These are phyloP conservation scores for Candida hispaniensis DNA, from an alignment of 805 yeast species.

Conservation along the genomic window DNA sequence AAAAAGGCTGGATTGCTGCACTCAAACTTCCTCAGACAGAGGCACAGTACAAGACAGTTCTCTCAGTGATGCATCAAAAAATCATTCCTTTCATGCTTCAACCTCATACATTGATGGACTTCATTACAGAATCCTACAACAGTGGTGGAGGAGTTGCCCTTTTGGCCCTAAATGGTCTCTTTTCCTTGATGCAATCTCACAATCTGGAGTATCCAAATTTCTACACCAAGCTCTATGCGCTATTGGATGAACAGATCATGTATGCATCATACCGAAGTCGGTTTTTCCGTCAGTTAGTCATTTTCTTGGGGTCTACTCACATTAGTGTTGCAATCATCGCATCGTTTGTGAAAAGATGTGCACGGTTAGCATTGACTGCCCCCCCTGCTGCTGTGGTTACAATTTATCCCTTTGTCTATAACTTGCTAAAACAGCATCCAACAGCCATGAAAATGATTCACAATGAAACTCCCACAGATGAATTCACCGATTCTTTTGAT, in stretches of 20 bases:
- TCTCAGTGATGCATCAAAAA: constrained; percentile 68
- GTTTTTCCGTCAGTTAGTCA: constrained; percentile 75
- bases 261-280: constrained; percentile 75
- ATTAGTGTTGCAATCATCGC: constrained; percentile 75
- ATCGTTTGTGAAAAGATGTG: constrained; percentile 73
- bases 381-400: constrained; percentile 86
- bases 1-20: constrained; percentile 52
- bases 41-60: constrained; percentile 56
- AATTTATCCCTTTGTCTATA: constrained; percentile 83
- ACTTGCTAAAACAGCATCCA: constrained; percentile 82
- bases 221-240: constrained; percentile 66
- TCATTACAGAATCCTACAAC: constrained; percentile 76
- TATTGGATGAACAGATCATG: constrained; percentile 64
- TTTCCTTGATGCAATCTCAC: constrained; percentile 67
- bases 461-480: constrained; percentile 27
- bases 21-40: constrained; percentile 40
- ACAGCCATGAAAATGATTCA: constrained; percentile 87
- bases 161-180: constrained; percentile 76
- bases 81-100: constrained; percentile 69
- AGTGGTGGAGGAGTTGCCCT: constrained; percentile 53
- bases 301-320: constrained; percentile 80
- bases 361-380: constrained; percentile 62
- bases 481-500: constrained; percentile 56
- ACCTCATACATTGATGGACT: constrained; percentile 85
- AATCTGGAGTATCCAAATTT: constrained; percentile 91